Percentiles rank a stretch among this genome's conserved stretches.
These are phyloP conservation scores for Monilinia vaccinii-corymbosi DNA, from an alignment of 2,329 filamentous ascomycete species.

Conservation along the genomic window DNA sequence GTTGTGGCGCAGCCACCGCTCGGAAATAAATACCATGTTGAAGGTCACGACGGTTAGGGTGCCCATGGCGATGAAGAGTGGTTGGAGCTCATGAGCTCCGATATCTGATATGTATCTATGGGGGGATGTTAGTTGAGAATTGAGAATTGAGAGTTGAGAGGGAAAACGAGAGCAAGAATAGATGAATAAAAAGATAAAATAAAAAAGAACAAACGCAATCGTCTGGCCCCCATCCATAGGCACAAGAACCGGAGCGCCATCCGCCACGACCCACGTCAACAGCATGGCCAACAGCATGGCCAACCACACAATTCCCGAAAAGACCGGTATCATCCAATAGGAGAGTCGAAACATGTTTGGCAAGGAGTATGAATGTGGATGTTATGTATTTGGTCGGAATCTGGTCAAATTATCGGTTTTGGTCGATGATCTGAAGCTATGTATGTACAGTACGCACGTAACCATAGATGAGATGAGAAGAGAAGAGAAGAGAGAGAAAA, in stretches of 20 bases:
- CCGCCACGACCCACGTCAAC: slow-evolving; percentile 48
- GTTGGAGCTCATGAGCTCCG: slow-evolving; percentile 53
- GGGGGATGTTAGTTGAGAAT: slow-evolving; percentile 24
- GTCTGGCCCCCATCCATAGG: slow-evolving; percentile 49
- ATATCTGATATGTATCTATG: slow-evolving; percentile 63
- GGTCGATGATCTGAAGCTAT: too few relatives aligned
- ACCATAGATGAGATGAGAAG: too few relatives aligned
- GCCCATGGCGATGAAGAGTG: slow-evolving; percentile 66
- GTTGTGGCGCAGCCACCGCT: slow-evolving; percentile 75
- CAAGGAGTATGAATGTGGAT: background rate
- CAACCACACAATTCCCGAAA: slow-evolving; percentile 20
- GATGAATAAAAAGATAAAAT: too few relatives aligned
- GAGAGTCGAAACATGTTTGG: slow-evolving; percentile 6
- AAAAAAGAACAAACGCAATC: slow-evolving; percentile 36
- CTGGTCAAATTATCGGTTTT: too few relatives aligned
- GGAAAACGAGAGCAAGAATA: slow-evolving; percentile 33
- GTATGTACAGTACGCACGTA: too few relatives aligned
- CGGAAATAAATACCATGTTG: slow-evolving; percentile 66
- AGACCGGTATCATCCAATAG: slow-evolving; percentile 15
- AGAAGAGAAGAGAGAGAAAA: too few relatives aligned
- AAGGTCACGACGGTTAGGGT: slow-evolving; percentile 66
- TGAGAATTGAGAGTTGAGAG: too few relatives aligned
- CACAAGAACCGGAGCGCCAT: slow-evolving; percentile 41
- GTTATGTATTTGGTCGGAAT: too few relatives aligned
- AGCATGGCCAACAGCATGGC: slow-evolving; percentile 17